These are phyloP conservation scores for Penicillium cosmopolitanum DNA, from an alignment of 495 filamentous ascomycete genomes.

Conservation along the genomic window DNA sequence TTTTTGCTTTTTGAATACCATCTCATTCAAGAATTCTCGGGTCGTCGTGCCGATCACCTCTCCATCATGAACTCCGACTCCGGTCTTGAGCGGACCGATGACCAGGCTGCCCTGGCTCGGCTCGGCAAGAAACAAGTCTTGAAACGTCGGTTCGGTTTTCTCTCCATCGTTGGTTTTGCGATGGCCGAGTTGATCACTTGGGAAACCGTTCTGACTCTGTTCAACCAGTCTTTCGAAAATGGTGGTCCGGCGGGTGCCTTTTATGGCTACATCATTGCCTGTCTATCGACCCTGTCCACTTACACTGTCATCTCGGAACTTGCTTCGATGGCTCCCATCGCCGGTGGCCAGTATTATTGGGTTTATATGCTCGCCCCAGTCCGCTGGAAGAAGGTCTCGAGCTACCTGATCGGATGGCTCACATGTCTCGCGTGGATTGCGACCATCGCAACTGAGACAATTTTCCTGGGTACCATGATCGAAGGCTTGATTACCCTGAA, in stretches of 20 bases:
- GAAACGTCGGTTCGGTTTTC: conserved; percentile 41
- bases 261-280: conserved; percentile 53
- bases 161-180: conserved; percentile 44
- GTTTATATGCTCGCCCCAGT: conserved; percentile 43
- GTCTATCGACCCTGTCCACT: conserved; percentile 48
- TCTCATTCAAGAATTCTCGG: not conserved
- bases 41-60: conserved; percentile 7
- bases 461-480: conserved; percentile 46
- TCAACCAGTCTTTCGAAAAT: conserved; percentile 33
- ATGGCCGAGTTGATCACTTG: conserved; percentile 42
- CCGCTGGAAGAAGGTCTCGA: conserved; percentile 36
- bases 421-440: conserved; percentile 42
- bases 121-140: conserved; percentile 45
- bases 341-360: conserved; percentile 50
- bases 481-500: conserved; percentile 48
- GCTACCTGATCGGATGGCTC: conserved; percentile 46
- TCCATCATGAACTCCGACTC: conserved; percentile 13
- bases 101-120: conserved; percentile 32
- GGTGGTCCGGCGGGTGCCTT: conserved; percentile 52
- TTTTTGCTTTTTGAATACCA: not conserved
- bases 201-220: conserved; percentile 40
- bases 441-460: conserved; percentile 34
- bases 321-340: conserved; percentile 49
- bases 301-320: conserved; percentile 52
- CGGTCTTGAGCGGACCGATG: conserved; percentile 21